Conservation (phyloP, 352 stramenopile species). For the Globisporangium spinosum region DNA sequence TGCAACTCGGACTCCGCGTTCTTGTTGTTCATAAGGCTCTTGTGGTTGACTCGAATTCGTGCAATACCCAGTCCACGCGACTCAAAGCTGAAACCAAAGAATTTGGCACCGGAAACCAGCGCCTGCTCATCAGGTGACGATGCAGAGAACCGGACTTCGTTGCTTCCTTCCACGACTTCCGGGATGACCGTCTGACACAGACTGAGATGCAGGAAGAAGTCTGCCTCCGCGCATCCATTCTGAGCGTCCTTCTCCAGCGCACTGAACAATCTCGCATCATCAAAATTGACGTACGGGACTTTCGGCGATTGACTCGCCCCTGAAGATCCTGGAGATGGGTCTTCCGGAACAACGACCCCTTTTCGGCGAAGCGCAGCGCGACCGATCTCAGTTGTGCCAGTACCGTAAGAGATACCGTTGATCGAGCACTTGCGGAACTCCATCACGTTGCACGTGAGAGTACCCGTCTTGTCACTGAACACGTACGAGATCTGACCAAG, state of each 20-base stretch:
- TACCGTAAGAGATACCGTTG: slow-evolving; percentile 90
- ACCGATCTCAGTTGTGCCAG: slow-evolving; percentile 81
- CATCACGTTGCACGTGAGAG: slow-evolving; percentile 94
- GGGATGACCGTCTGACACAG: slow-evolving; percentile 82
- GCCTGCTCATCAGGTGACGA: slow-evolving; percentile 88
- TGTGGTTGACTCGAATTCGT: slow-evolving; percentile 51
- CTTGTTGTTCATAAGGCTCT: slow-evolving; percentile 38
- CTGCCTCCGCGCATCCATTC: slow-evolving; percentile 35
- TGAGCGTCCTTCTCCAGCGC: slow-evolving; percentile 38
- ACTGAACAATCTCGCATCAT: slow-evolving; percentile 49
- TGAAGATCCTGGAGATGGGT: slow-evolving; percentile 20
- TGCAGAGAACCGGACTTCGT: slow-evolving; percentile 61
- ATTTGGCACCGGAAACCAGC: slow-evolving; percentile 84
- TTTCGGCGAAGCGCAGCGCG: slow-evolving; percentile 60
- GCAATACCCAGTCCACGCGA: slow-evolving; percentile 60
- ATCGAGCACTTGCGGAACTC: slow-evolving; percentile 95
- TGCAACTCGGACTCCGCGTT: slow-evolving; percentile 36
- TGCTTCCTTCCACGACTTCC: slow-evolving; percentile 43
- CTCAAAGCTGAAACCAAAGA: slow-evolving; percentile 74
- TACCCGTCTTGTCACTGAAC: slow-evolving; percentile 93
- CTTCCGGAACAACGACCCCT: slow-evolving; percentile 48
- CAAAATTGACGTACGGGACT: slow-evolving; percentile 81
- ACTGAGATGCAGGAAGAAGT: slow-evolving; percentile 86
- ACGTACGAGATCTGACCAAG: slow-evolving; percentile 91
- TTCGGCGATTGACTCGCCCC: slow-evolving; percentile 14